phyloP scores from a whole-genome alignment of 1,284 basidiomycete species.

The Ustanciosporium gigantosporum region DNA sequence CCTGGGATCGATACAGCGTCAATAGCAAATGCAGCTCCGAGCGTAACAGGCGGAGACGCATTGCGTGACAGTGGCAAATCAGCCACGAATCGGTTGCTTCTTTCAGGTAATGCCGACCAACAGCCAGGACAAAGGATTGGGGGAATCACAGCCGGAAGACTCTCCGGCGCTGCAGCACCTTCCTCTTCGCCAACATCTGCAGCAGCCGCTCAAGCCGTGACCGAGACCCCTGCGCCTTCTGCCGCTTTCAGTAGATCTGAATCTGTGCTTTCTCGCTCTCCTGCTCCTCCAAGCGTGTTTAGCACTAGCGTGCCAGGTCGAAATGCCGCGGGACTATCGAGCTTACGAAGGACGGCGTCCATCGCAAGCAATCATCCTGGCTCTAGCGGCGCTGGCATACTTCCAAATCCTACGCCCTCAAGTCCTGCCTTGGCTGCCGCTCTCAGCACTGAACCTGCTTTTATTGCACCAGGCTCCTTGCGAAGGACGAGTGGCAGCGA shows the following conservation, averaged over 20 bases:
- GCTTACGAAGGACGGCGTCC: slow-evolving; percentile 31
- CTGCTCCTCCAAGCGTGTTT: slow-evolving; percentile 41
- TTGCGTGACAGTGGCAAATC: no score
- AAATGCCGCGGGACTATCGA: slow-evolving; percentile 47
- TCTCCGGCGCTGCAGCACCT: neutral
- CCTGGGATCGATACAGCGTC: no score
- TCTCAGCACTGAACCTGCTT: slow-evolving; percentile 40
- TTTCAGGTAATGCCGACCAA: neutral
- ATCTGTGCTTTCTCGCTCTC: slow-evolving; percentile 16
- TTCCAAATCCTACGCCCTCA: slow-evolving; percentile 11
- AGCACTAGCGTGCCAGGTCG: slow-evolving; percentile 33
- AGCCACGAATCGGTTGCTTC: no score
- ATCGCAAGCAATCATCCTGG: slow-evolving; percentile 19
- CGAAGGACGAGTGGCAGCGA: slow-evolving; percentile 36
- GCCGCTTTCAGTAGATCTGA: neutral
- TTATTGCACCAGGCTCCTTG: slow-evolving; percentile 26
- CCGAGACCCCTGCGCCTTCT: neutral
- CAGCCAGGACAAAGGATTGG: slow-evolving; percentile 17
- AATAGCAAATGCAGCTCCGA: no score
- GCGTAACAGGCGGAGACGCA: no score
- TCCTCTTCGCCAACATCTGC: neutral
- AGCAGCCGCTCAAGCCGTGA: neutral
- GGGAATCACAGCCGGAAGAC: slow-evolving; percentile 31
- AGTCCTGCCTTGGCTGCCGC: slow-evolving; percentile 39
- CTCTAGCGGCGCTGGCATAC: no score